These are phyloP conservation scores for Dryas integrifolia DNA, from an alignment of 331 rosid genomes.

Conservation along the genomic window DNA sequence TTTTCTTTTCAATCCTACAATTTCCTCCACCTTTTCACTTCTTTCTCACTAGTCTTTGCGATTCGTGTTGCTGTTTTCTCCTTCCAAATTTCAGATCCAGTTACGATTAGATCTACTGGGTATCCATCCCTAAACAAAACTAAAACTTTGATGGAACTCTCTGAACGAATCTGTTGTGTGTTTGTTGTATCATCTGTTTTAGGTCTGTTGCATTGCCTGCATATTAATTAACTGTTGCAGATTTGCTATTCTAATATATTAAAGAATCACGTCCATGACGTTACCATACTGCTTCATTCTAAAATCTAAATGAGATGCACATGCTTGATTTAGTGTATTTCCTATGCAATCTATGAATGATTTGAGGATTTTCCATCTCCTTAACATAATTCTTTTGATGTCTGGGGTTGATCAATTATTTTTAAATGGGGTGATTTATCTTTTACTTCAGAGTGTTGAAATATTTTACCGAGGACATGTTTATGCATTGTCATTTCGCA, in stretches of 20 bases:
- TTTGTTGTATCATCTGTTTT: background rate
- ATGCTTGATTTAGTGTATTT: background rate
- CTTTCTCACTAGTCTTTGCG: background rate
- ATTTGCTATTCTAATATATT: background rate
- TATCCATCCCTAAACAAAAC: background rate
- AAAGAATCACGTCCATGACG: background rate
- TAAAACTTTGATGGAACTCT: background rate
- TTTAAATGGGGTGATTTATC: background rate
- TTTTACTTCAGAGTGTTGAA: background rate
- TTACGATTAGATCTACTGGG: background rate
- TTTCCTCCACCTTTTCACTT: too few relatives aligned
- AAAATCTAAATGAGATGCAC: background rate
- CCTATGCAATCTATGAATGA: background rate
- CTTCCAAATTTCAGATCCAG: background rate
- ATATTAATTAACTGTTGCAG: background rate
- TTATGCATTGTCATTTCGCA: conserved; percentile 28
- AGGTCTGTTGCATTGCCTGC: background rate
- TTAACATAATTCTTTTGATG: background rate
- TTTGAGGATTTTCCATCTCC: background rate
- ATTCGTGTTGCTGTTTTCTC: background rate
- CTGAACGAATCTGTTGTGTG: conserved; percentile 9
- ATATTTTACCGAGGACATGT: background rate
- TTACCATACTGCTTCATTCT: too few relatives aligned
- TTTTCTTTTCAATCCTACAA: background rate
- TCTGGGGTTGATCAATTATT: background rate